Conservation (phyloP, 768 basidiomycete genomes). For the Agaricus sinodeliciosus region DNA sequence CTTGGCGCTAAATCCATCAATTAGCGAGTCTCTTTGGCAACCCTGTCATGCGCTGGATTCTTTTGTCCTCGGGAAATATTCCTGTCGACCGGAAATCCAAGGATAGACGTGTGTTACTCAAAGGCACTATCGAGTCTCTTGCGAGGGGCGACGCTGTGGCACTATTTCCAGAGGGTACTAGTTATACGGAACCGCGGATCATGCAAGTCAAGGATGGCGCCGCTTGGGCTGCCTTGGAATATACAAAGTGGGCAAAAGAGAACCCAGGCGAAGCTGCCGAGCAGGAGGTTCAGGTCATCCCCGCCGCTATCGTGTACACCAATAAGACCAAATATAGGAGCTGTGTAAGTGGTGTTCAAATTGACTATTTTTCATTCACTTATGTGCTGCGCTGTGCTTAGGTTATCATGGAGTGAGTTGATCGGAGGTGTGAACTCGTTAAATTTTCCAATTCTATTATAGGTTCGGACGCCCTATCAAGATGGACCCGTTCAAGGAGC, state of each 20-base stretch:
- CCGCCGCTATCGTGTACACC: conserved; percentile 88
- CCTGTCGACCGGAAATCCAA: conserved; percentile 94
- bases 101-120: conserved; percentile 84
- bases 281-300: conserved; percentile 61
- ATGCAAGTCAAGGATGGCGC: conserved; percentile 93
- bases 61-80: conserved; percentile 92
- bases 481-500: conserved; percentile 65
- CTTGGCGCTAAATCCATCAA: background rate
- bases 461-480: conserved; percentile 83
- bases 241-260: conserved; percentile 68
- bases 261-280: conserved; percentile 37
- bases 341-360: conserved; percentile 46
- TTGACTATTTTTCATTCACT: background rate
- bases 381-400: conserved; percentile 20
- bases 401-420: conserved; percentile 68
- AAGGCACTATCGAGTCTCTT: conserved; percentile 84
- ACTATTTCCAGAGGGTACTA: conserved; percentile 90
- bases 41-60: conserved; percentile 63
- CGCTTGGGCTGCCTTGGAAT: conserved; percentile 93
- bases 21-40: conserved; percentile 76
- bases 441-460: background rate
- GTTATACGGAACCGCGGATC: conserved; percentile 90
- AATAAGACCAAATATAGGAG: conserved; percentile 96
- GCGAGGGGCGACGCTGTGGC: conserved; percentile 79
- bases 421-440: conserved; percentile 7